Evolutionary conservation across 495 filamentous ascomycete genomes (phyloP), one percentile per base, ranked within the genome.

Genomic region (Corynascus novoguineensis): DNA sequence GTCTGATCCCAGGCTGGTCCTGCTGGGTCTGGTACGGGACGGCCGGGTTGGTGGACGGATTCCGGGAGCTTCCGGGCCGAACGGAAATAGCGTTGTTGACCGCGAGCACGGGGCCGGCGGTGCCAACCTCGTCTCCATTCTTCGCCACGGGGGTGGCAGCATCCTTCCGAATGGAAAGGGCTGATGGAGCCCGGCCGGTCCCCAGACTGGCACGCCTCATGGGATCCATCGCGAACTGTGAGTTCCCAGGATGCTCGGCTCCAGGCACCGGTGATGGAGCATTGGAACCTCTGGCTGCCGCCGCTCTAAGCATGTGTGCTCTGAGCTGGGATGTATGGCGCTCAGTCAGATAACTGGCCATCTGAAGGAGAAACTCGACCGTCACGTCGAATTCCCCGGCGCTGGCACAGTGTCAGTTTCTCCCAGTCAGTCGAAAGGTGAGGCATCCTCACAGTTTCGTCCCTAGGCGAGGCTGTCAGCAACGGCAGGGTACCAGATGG

Each of bases 341-440:
- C 72, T 98, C 91, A 64, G 95, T 95, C 2, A 97, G 84, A 86
- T 91, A 97, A 73, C 89, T 89, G 58, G 89, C 90, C 69, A 97
- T 90, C 68, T 97, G 92, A 5, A 96, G 83, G 8, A 98, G 75
- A 67, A 97, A 98, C 24, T 90, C 80, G 25, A 91, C 81, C 12
- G 88, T 85, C 35, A 97, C 93, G 40, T 76, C 67, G 62, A 81
- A 78, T 21, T 70, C 59, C 41, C 62, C 60, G 15, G 77, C 77
- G 57, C 80, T 81, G 40, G 55, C 46, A 67, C 65, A 69, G 50
- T 59, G 55, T 61, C 40, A 52, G 60, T 56, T 51, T 35, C 42
- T 47, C 19, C 2, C 7, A 17, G 8, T 25, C 37, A 42, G 31
- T 11, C 4, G 21, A 28, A 11, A 44, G 32, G 35, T 44, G 42